A percentile compares a stretch with the other conserved stretches of the same genome.
phyloP scores from a whole-genome alignment of 768 basidiomycete genomes.

The Amanita polypyramis region DNA sequence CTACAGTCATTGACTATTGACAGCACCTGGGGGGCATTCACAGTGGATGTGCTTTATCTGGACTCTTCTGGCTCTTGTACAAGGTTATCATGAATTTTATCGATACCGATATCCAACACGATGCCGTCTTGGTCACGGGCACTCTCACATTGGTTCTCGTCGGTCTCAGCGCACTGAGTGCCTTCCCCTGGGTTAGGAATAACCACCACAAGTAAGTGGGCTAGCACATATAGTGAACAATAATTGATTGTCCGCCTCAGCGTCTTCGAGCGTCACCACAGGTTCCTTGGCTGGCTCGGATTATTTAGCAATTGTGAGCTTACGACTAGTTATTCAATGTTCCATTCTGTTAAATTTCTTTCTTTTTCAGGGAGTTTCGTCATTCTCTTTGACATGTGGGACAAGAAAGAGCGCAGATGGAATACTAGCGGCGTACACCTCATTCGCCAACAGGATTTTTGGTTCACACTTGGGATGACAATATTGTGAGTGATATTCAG shows the following conservation, averaged over 20 bases:
- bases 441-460: conserved; percentile 64
- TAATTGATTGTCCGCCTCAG: conserved; percentile 21
- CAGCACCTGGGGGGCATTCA: conserved; percentile 77
- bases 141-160: conserved; percentile 47
- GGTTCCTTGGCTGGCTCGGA: conserved; percentile 70
- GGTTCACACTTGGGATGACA: conserved; percentile 68
- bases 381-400: conserved; percentile 54
- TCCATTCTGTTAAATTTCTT: background rate
- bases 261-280: conserved; percentile 72
- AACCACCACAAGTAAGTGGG: conserved; percentile 64
- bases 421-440: conserved; percentile 42
- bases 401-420: conserved; percentile 46
- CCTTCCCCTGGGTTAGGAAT: conserved; percentile 74
- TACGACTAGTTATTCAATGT: background rate
- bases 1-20: conserved; percentile 7
- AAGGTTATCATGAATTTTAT: conserved; percentile 50
- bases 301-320: conserved; percentile 35
- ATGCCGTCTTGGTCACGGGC: conserved; percentile 51
- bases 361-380: conserved; percentile 45
- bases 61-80: conserved; percentile 58
- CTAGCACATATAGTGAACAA: background rate
- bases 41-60: conserved; percentile 63
- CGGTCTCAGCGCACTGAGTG: conserved; percentile 49
- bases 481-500: conserved; percentile 39
- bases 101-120: conserved; percentile 35